Base-by-base conservation (phyloP, 179 eudicot genomes). In the Monotropa hypopitys region DNA sequence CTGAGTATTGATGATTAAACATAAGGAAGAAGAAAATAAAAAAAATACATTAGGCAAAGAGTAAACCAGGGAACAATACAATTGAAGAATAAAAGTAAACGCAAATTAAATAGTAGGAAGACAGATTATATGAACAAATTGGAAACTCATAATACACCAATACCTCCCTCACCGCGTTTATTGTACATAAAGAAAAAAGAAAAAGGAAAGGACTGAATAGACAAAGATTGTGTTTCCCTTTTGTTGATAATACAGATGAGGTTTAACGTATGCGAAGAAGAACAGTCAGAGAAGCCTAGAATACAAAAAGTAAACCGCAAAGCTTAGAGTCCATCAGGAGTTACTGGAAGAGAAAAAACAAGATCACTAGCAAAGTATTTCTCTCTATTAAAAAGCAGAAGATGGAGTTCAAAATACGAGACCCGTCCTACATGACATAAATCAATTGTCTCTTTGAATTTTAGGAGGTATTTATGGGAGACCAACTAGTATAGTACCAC, bases 1-100 rank as follows among this genome's bases (percentile, higher is more conserved):
- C 99, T 95, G 91, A 43, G 72, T 76, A 42, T 74, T 66, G 23
- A 66, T 51, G 11, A 28, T n/a, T 8, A 28, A n/a, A 72, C 1
- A 5, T 73, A 63, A 54, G 5, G 57, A 71, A 80, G 46, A 23
- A 56, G 74, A 67, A 78, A 26, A 33, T 0, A 4, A n/a, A n/a
- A n/a, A n/a, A n/a, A 35, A 33, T 59, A 57, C 7, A 54, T 73
- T 3, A 72, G 77, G 23, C 26, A 71, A 50, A 67, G 63, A 45
- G 46, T 15, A 20, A 57, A n/a, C 11, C 23, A 59, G 12, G 5
- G 63, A 50, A 50, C 47, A 46, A 63, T 57, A 63, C 57, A 46
- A 32, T 20, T 32, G 49, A 20, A 26, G 30, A 51, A 28, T 0
- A 4, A 10, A 9, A 28, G 49, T 12, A 32, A 46, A 43, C 4